Evolutionary conservation across 2,329 filamentous ascomycete species (phyloP), one percentile per base, ranked within the genome.

Genomic region (Xylaria hypoxylon): DNA sequence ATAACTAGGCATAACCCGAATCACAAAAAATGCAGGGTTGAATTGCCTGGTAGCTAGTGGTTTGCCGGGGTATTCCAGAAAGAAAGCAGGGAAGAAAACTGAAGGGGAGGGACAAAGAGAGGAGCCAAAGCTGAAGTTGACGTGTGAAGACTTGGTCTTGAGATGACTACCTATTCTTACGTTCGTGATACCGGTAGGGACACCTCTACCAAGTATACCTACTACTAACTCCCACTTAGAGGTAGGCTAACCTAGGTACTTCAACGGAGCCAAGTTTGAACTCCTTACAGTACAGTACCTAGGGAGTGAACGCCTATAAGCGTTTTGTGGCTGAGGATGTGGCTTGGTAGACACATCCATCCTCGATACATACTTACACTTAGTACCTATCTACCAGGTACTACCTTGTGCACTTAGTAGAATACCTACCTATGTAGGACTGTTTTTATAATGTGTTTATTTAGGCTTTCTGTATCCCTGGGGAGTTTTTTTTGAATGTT

Each of bases 311-410:
- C 35, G 5, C 33, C 40, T n/a, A 24, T 15, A 38, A 17, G 38
- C 22, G 28, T 26, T n/a, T 5, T 56, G 63, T 65, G 63, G 63
- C 63, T 61, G 51, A 45, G 31, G 26, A 19, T 60, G 44, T 59
- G 50, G 47, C 58, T 42, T 6, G 42, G 26, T 13, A 26, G 4
- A 13, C 15, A 10, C 5, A 40, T 38, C 5, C n/a, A 31, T 10
- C 17, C 38, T 31, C 4, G 2, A 17, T n/a, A 22, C 35, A 24
- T 56, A 22, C 35, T 5, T 10, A 33, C 19, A 31, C 22, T 13
- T 45, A 17, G 53, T 52, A 52, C 17, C 31, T 52, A 19, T 2
- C 31, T 13, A 13, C 3, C 5, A 5, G 13, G 15, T 42, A 22
- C 19, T 45, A 22, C 13, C 24, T 15, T 7, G 11, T 24, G 45